Evolutionary conservation across 2,329 filamentous ascomycete species (phyloP), one percentile per base, ranked within the genome.

Genomic region (Sarocladiaceae sp.): DNA sequence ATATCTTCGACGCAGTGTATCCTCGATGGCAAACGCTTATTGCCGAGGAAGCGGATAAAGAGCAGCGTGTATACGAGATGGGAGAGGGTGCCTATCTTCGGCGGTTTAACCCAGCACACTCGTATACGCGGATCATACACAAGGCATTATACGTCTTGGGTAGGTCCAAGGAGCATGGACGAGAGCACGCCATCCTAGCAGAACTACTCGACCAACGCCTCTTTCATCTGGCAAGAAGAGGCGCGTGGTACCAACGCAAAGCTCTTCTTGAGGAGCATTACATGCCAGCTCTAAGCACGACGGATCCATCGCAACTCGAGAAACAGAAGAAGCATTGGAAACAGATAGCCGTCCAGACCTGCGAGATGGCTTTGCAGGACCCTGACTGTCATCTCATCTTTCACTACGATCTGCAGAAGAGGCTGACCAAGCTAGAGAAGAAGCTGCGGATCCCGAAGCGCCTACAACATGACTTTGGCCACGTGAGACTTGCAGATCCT

Each of bases 261-360:
- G 93, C 91, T 1, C 69, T 98, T 1, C 64, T 98, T 2, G 93
- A 98, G 66, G 93, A 98, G 60, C 89, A 94, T 58, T 97, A 98
- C 62, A 90, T 97, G 86, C 75, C 81, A 56, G 69, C 74, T 4
- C 58, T 85, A 5, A 72, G 69, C 23, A 67, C 74, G 0, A 47
- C 56, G 3, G 60, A 70, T 26, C 23, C 23, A 11, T 10, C 15
- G 6, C 7, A 42, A 13, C 33, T 56, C 3, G 73, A 74, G 21
- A 57, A 66, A 43, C 84, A 85, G 57, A 93, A 87, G 65, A 91
- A 83, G 55, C 74, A 86, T 52, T 98, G 90, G 90, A 88, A 83
- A 58, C 73, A 77, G 7, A 73, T 82, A 16, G 88, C 93, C 0
- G 70, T 87, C 3, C 66, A 70, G 6, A 98, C 93, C 0, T 97